Evolutionary conservation across 1,284 basidiomycete genomes (phyloP).

Genomic region (Cystobasidium pallidum): DNA sequence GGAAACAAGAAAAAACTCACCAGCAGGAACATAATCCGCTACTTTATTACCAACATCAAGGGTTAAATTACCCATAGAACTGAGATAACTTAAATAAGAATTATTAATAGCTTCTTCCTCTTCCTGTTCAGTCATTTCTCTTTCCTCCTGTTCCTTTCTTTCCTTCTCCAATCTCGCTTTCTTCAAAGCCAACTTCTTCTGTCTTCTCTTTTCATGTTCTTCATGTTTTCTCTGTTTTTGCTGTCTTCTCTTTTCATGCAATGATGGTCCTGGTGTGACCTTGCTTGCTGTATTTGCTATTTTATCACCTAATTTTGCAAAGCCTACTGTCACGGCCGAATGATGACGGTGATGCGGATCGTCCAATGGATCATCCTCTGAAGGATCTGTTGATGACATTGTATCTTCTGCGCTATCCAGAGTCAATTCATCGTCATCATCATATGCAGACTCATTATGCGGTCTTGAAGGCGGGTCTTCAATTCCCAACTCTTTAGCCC

Average conservation of each 20-base stretch:
- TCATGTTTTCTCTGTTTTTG: constrained; percentile 21
- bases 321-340: constrained; percentile 32
- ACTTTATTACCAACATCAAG: constrained; percentile 32
- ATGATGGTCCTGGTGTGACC: constrained; percentile 20
- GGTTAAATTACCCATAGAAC: constrained; percentile 17
- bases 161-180: constrained; percentile 16
- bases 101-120: constrained; percentile 26
- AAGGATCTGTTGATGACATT: constrained; percentile 13
- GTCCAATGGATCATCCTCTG: constrained; percentile 37
- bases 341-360: constrained; percentile 44
- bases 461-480: constrained; percentile 33
- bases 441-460: constrained; percentile 26
- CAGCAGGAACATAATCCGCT: constrained; percentile 37
- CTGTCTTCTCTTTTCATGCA: constrained; percentile 18
- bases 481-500: constrained; percentile 28
- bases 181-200: constrained; percentile 29
- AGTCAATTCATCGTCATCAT: constrained; percentile 10
- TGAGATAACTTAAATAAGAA: constrained; percentile 13
- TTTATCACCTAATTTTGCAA: constrained; percentile 38
- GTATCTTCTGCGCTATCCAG: constrained; percentile 38
- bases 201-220: constrained; percentile 35
- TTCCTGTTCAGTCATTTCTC: constrained; percentile 19
- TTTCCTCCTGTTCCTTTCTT: constrained; percentile 8
- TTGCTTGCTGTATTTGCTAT: constrained; percentile 37
- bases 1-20: constrained; percentile 6